phyloP scores from a whole-genome alignment of 2,329 filamentous ascomycete species.

The Zymoseptoria passerinii region DNA sequence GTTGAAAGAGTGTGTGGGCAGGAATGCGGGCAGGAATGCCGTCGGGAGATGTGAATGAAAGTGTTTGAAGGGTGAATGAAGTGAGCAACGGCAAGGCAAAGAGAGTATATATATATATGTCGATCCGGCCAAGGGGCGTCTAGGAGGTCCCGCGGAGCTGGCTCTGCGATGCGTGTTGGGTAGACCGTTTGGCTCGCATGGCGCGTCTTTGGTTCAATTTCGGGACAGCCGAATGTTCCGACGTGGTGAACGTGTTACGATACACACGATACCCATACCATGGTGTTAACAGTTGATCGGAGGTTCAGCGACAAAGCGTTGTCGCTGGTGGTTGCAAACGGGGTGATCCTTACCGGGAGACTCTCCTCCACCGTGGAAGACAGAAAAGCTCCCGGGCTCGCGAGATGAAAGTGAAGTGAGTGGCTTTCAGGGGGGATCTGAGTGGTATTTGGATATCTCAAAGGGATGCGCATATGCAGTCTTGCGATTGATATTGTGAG shows the following conservation, averaged over 20 bases:
- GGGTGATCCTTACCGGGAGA: neutral
- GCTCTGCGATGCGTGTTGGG: neutral
- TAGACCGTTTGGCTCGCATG: neutral
- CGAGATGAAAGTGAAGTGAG: neutral
- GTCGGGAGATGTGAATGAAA: neutral
- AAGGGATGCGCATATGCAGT: too few species aligned
- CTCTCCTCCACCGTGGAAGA: neutral
- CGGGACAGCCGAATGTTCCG: neutral
- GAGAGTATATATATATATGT: neutral
- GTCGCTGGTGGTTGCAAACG: neutral
- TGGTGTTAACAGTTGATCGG: neutral
- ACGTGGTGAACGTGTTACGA: neutral
- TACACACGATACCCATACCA: too few species aligned
- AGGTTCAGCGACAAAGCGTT: neutral
- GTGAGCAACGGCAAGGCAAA: neutral
- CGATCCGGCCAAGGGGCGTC: neutral
- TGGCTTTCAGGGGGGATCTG: too few species aligned
- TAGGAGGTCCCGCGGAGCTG: neutral
- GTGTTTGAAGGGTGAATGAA: neutral
- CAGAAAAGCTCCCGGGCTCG: neutral
- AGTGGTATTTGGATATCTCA: too few species aligned
- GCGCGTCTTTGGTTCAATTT: neutral
- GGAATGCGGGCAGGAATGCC: neutral
- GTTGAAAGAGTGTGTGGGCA: neutral
- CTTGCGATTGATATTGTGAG: too few species aligned